Evolutionary conservation across 2,329 filamentous ascomycete genomes (phyloP).

Genomic region (Nigrospora sphaerica): DNA sequence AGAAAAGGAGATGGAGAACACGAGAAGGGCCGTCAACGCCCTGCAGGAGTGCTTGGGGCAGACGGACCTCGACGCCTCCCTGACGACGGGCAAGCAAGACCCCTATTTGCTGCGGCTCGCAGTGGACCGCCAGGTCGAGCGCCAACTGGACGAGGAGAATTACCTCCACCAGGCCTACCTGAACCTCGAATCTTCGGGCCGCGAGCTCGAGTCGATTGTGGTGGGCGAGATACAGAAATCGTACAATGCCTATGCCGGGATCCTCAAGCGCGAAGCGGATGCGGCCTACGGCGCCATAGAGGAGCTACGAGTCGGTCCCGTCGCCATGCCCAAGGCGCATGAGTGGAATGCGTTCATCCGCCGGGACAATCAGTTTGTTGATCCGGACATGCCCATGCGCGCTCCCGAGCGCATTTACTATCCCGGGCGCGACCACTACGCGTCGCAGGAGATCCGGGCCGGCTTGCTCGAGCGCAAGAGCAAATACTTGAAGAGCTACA

Average conservation of each 20-base stretch:
- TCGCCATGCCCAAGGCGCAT: constrained; percentile 88
- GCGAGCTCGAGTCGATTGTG: constrained; percentile 92
- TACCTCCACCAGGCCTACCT: constrained; percentile 95
- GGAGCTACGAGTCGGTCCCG: constrained; percentile 73
- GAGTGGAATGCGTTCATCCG: constrained; percentile 85
- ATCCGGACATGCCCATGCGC: constrained; percentile 73
- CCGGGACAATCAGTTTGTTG: constrained; percentile 77
- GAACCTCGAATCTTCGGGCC: constrained; percentile 88
- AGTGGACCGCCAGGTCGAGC: constrained; percentile 85
- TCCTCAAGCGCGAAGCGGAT: constrained; percentile 86
- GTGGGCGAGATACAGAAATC: constrained; percentile 97
- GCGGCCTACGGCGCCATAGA: constrained; percentile 72
- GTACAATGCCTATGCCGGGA: constrained; percentile 87
- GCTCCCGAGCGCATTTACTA: constrained; percentile 80
- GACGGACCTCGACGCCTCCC: constrained; percentile 68
- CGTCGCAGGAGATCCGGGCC: constrained; percentile 75
- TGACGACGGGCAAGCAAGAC: constrained; percentile 79
- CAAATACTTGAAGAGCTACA: constrained; percentile 97
- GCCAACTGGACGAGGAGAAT: constrained; percentile 93
- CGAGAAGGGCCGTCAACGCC: constrained; percentile 68
- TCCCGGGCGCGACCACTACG: constrained; percentile 79
- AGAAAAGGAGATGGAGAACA: constrained; percentile 86
- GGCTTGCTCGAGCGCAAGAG: constrained; percentile 95
- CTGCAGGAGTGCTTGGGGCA: constrained; percentile 78
- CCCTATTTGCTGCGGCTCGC: constrained; percentile 80